Percentiles rank a stretch among this genome's conserved stretches.
Conservation (phyloP, 805 yeast species). For the Isabelozyma heimii region DNA sequence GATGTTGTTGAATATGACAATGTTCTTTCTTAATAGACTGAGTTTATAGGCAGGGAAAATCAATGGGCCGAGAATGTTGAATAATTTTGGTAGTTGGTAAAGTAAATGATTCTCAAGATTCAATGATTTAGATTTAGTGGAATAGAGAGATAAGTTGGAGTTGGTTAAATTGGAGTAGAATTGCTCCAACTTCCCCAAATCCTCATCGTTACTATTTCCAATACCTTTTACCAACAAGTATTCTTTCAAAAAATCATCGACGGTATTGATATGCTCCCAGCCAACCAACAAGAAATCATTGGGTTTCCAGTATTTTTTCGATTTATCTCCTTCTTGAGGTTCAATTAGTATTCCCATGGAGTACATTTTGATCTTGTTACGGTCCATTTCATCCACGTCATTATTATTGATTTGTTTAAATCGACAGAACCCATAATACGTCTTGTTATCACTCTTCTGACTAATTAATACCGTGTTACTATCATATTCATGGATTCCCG, state of each 20-base stretch:
- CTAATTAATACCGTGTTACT: slow-evolving; percentile 29
- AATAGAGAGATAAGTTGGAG: slow-evolving; percentile 2
- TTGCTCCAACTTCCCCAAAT: slow-evolving; percentile 13
- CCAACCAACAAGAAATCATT: slow-evolving; percentile 33
- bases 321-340: slow-evolving; percentile 11
- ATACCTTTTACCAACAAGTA: slow-evolving; percentile 11
- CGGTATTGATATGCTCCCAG: slow-evolving; percentile 32
- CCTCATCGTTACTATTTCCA: slow-evolving; percentile 1
- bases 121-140: slow-evolving; percentile 8
- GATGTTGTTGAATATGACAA: slow-evolving; percentile 41
- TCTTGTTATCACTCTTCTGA: slow-evolving; percentile 17
- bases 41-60: slow-evolving; percentile 64
- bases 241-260: slow-evolving; percentile 22
- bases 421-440: slow-evolving; percentile 35
- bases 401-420: slow-evolving; percentile 20
- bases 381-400: slow-evolving; percentile 7
- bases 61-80: slow-evolving; percentile 60
- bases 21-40: slow-evolving; percentile 54
- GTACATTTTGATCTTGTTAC: slow-evolving; percentile 36
- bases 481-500: slow-evolving; percentile 37
- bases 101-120: slow-evolving; percentile 38
- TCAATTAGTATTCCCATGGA: slow-evolving; percentile 36
- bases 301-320: slow-evolving; percentile 29
- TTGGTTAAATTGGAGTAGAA: slow-evolving; percentile 14
- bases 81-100: slow-evolving; percentile 39